These are phyloP conservation scores for Wallemia mellicola DNA, from an alignment of 1,284 basidiomycete species.

Conservation along the genomic window DNA sequence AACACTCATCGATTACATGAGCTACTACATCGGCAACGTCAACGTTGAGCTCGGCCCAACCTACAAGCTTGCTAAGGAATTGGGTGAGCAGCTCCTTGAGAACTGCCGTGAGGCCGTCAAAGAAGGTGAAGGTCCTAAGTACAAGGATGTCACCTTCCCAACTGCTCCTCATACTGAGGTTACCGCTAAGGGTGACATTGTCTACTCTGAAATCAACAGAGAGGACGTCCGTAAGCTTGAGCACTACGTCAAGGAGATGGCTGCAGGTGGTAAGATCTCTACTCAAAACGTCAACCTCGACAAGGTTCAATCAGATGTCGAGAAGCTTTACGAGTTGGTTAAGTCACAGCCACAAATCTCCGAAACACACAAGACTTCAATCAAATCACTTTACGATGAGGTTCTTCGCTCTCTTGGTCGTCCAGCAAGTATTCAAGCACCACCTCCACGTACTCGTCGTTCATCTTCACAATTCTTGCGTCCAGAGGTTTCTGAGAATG, in stretches of 20 bases:
- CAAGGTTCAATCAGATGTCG: constrained; percentile 82
- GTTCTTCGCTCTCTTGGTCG: constrained; percentile 44
- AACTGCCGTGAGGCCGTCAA: constrained; percentile 56
- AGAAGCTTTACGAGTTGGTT: constrained; percentile 89
- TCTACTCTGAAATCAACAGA: constrained; percentile 78
- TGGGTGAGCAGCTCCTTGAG: constrained; percentile 81
- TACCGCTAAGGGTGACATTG: constrained; percentile 69
- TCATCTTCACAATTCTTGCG: constrained; percentile 82
- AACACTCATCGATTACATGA: constrained; percentile 70
- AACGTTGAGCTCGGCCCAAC: constrained; percentile 60
- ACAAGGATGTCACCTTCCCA: constrained; percentile 93
- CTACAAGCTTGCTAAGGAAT: constrained; percentile 79
- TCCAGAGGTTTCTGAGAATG: constrained; percentile 37
- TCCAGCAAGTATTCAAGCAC: constrained; percentile 29
- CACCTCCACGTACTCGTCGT: constrained; percentile 36
- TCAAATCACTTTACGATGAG: constrained; percentile 86
- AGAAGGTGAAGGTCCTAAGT: constrained; percentile 40
- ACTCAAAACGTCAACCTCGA: constrained; percentile 46
- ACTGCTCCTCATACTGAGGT: constrained; percentile 89
- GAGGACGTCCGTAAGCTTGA: constrained; percentile 90
- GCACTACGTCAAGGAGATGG: constrained; percentile 78
- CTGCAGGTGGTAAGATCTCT: constrained; percentile 60
- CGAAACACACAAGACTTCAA: constrained; percentile 84
- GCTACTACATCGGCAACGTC: constrained; percentile 66
- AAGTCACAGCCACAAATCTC: constrained; percentile 90